These are phyloP conservation scores for Sclerotinia spermophila DNA, from an alignment of 2,329 filamentous ascomycete species.

Conservation along the genomic window DNA sequence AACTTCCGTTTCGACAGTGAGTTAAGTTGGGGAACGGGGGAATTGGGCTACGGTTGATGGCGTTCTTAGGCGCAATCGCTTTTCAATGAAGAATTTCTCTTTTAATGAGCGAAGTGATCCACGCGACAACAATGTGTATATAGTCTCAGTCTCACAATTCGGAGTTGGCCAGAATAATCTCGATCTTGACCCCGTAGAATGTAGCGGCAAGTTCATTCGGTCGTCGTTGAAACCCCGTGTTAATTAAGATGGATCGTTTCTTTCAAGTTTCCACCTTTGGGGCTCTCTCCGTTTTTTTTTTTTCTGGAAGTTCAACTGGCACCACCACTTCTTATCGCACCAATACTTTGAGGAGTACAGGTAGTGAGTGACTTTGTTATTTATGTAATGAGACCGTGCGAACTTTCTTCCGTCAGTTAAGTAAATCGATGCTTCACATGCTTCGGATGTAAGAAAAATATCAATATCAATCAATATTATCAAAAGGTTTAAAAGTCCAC, in stretches of 20 bases:
- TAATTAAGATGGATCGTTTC: background rate
- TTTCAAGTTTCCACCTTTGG: background rate
- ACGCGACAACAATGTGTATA: background rate
- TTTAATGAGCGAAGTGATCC: background rate
- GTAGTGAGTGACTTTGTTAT: background rate
- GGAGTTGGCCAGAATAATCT: background rate
- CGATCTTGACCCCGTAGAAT: background rate
- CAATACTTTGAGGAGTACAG: background rate
- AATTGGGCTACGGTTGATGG: background rate
- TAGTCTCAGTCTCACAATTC: background rate
- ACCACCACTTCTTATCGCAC: background rate
- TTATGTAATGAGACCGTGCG: background rate
- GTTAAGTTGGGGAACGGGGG: background rate
- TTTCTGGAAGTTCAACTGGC: background rate
- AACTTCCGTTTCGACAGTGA: background rate
- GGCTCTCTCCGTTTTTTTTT: background rate
- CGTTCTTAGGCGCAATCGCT: background rate
- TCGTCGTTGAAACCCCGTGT: background rate
- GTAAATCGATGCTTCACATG: background rate
- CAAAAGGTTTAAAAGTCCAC: background rate
- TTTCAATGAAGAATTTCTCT: background rate
- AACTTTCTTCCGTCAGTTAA: background rate
- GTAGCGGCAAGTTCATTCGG: background rate
- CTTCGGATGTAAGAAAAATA: background rate
- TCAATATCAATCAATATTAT: background rate